Evolutionary conservation across 2,329 filamentous ascomycete genomes (phyloP).

Genomic region (Davidsoniella australis): DNA sequence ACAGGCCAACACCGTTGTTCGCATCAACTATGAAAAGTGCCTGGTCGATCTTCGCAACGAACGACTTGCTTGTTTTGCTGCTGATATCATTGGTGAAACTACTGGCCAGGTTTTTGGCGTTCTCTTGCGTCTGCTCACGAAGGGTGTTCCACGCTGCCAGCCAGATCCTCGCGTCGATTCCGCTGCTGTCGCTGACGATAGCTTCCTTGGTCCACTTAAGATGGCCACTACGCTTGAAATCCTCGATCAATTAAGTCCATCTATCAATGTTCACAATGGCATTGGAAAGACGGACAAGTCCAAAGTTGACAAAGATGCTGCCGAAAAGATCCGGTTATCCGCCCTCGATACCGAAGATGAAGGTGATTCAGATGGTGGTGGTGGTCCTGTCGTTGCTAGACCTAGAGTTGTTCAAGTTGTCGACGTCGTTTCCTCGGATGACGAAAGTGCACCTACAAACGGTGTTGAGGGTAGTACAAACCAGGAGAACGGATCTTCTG

Average conservation of each 20-base stretch:
- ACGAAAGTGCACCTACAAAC: conserved; percentile 15
- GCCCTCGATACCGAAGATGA: conserved; percentile 21
- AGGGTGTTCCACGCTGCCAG: conserved; percentile 50
- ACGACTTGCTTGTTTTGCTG: conserved; percentile 55
- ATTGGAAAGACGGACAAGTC: conserved; percentile 37
- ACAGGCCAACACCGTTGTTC: conserved; percentile 55
- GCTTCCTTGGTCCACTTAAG: conserved; percentile 18
- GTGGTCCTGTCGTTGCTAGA: background rate
- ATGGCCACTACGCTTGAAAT: conserved; percentile 38
- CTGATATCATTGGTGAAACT: conserved; percentile 50
- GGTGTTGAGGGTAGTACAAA: conserved; percentile 28
- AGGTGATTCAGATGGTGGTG: conserved; percentile 18
- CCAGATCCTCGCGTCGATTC: conserved; percentile 34
- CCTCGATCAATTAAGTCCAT: conserved; percentile 34
- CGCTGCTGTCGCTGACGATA: conserved; percentile 18
- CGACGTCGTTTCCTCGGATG: conserved; percentile 16
- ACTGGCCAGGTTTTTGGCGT: conserved; percentile 66
- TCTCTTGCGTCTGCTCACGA: conserved; percentile 54
- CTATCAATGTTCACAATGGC: conserved; percentile 35
- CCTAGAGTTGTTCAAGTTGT: conserved; percentile 1
- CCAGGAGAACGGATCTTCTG: conserved; percentile 27
- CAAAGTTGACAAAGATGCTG: conserved; percentile 28
- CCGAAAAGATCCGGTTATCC: conserved; percentile 27
- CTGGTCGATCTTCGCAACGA: conserved; percentile 67
- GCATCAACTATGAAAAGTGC: conserved; percentile 73